phyloP scores from a whole-genome alignment of 2,329 filamentous ascomycete species.

The Colletotrichum tanaceti region DNA sequence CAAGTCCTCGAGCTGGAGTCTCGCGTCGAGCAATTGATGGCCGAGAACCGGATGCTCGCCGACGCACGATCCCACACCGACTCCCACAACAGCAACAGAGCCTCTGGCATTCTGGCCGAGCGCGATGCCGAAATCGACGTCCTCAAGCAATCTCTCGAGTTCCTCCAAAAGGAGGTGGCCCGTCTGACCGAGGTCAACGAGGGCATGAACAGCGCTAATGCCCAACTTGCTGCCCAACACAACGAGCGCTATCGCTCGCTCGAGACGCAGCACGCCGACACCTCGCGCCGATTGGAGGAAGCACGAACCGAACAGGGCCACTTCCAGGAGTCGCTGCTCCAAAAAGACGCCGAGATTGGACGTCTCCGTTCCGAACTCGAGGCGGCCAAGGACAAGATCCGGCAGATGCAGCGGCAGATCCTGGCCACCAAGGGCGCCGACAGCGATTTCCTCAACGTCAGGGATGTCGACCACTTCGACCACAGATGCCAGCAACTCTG shows the following conservation, averaged over 20 bases:
- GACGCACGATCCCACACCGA: slow-evolving; percentile 72
- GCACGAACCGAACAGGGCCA: slow-evolving; percentile 73
- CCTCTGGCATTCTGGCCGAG: slow-evolving; percentile 78
- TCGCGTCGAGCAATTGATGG: slow-evolving; percentile 83
- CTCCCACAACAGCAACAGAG: slow-evolving; percentile 71
- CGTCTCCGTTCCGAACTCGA: slow-evolving; percentile 82
- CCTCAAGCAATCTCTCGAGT: slow-evolving; percentile 81
- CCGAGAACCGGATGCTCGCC: slow-evolving; percentile 84
- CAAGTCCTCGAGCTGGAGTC: slow-evolving; percentile 93
- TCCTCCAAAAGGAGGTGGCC: slow-evolving; percentile 83
- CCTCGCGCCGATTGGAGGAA: slow-evolving; percentile 76
- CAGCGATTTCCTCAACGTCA: slow-evolving; percentile 78
- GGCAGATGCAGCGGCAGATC: slow-evolving; percentile 64
- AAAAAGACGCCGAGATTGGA: slow-evolving; percentile 87
- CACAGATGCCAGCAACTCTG: slow-evolving; percentile 93
- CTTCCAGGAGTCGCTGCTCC: slow-evolving; percentile 74
- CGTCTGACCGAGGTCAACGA: slow-evolving; percentile 87
- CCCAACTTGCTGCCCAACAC: slow-evolving; percentile 79
- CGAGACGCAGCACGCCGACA: slow-evolving; percentile 73
- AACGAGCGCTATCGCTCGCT: slow-evolving; percentile 76
- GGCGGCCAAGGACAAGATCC: slow-evolving; percentile 72
- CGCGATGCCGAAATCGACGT: slow-evolving; percentile 88
- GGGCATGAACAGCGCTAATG: slow-evolving; percentile 80
- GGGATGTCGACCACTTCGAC: slow-evolving; percentile 96
- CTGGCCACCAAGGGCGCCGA: slow-evolving; percentile 70